Evolutionary conservation across 345 rosid genomes (phyloP).

Genomic region (Citrus mangshanensis): DNA sequence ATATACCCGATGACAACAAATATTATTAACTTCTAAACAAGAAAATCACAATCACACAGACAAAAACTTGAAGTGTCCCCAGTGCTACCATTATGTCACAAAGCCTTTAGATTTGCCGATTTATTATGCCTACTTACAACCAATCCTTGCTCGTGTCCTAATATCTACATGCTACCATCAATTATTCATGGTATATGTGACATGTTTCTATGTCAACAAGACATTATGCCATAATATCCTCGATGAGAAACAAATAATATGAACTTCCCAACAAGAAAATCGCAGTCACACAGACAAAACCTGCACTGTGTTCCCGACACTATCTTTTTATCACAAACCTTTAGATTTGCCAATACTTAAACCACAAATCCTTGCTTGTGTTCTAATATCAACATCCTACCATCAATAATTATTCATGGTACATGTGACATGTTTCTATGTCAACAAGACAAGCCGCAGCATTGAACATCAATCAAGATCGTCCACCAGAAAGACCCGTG

Average conservation of each 20-base stretch:
- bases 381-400: neutral
- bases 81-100: neutral
- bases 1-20: neutral
- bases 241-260: neutral
- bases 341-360: neutral
- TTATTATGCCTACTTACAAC: neutral
- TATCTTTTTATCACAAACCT: neutral
- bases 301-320: neutral
- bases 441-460: neutral
- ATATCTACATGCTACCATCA: neutral
- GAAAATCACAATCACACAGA: neutral
- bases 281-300: neutral
- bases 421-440: neutral
- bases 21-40: neutral
- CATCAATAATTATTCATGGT: neutral
- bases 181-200: neutral
- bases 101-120: neutral
- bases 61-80: neutral
- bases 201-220: neutral
- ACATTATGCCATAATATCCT: neutral
- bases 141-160: neutral
- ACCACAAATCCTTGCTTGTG: neutral
- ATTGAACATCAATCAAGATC: no score
- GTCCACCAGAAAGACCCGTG: neutral
- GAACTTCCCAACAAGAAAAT: neutral